Percentiles rank a stretch among this genome's conserved stretches.
Conservation (phyloP, 768 basidiomycete species). For the Gelatoporia subvermispora region DNA sequence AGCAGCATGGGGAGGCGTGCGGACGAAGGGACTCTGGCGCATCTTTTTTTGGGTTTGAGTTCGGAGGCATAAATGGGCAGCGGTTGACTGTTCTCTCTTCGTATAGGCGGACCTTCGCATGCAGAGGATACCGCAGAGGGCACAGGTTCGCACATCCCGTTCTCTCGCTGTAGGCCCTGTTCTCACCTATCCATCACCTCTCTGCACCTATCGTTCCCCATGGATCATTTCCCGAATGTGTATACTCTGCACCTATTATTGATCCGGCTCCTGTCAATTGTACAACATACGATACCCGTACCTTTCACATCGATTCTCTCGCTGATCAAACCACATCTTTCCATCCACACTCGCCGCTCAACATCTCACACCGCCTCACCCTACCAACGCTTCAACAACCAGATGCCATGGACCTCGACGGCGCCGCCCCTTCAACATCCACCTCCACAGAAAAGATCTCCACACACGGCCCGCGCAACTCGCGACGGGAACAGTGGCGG, state of each 20-base stretch:
- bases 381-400: too few relatives aligned
- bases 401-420: slow-evolving; percentile 57
- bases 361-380: too few relatives aligned
- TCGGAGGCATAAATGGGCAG: slow-evolving; percentile 2
- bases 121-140: too few relatives aligned
- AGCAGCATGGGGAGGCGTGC: background rate
- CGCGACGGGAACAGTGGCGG: slow-evolving; percentile 80
- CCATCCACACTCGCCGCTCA: too few relatives aligned
- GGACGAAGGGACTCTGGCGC: slow-evolving; percentile 7
- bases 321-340: too few relatives aligned
- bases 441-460: slow-evolving; percentile 45
- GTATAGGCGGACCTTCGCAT: background rate
- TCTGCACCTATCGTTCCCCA: background rate
- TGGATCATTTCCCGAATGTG: too few relatives aligned
- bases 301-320: too few relatives aligned
- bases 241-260: too few relatives aligned
- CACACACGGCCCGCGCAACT: slow-evolving; percentile 76
- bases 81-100: background rate
- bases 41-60: slow-evolving; percentile 13
- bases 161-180: background rate
- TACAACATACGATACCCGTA: too few relatives aligned
- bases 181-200: background rate
- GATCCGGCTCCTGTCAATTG: too few relatives aligned
- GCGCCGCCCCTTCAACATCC: slow-evolving; percentile 17
- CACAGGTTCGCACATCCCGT: too few relatives aligned